Conservation (phyloP, 176 grass and related monocot genomes). For the Aegilops bicornis region DNA sequence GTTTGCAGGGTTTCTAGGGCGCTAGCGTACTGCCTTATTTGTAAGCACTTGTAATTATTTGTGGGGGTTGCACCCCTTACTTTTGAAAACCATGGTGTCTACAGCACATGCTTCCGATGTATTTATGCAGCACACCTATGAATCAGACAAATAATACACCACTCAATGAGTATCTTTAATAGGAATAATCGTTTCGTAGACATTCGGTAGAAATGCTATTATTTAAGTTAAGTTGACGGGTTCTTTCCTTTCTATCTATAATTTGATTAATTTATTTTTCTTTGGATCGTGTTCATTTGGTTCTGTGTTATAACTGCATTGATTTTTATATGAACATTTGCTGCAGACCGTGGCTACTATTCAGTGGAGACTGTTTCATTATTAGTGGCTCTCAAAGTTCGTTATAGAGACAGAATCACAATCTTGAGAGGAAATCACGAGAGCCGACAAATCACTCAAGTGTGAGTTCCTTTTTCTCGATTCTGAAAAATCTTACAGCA, state of each 20-base stretch:
- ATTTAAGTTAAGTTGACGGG: constrained; percentile 3
- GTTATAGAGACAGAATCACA: constrained; percentile 76
- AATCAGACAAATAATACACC: background rate
- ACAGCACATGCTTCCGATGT: background rate
- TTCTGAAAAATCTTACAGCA: constrained; percentile 15
- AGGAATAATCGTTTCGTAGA: background rate
- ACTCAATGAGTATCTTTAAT: background rate
- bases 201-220: background rate
- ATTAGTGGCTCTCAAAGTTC: constrained; percentile 70
- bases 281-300: constrained; percentile 12
- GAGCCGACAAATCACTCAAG: constrained; percentile 84
- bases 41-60: background rate
- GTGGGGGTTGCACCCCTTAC: background rate
- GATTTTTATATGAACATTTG: constrained; percentile 26
- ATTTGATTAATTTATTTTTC: background rate
- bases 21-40: background rate
- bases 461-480: constrained; percentile 51
- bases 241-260: constrained; percentile 12
- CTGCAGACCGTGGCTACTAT: constrained; percentile 79
- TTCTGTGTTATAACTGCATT: constrained; percentile 3
- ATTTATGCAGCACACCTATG: background rate
- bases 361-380: constrained; percentile 68
- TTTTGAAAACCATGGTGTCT: background rate
- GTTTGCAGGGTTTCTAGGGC: background rate
- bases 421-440: constrained; percentile 82